phyloP scores from a whole-genome alignment of 306 rosid genomes.

The Medicago arabica region DNA sequence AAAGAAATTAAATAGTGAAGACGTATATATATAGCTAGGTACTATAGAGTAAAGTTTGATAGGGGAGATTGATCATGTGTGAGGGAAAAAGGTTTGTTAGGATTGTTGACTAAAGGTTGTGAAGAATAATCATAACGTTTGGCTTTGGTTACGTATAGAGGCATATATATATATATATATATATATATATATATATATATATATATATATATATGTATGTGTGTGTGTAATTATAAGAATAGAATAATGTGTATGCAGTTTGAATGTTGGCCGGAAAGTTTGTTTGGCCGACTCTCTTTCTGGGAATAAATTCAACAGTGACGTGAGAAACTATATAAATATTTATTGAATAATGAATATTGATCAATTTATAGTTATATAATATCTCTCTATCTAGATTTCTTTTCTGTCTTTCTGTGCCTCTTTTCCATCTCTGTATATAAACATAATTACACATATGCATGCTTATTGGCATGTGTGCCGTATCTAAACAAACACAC shows the following conservation, averaged over 20 bases:
- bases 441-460: slow-evolving; percentile 43
- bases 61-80: slow-evolving; percentile 45
- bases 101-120: slow-evolving; percentile 75
- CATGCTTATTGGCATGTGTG: slow-evolving; percentile 50
- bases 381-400: background rate
- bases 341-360: slow-evolving; percentile 25
- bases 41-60: slow-evolving; percentile 28
- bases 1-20: background rate
- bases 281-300: slow-evolving; percentile 70
- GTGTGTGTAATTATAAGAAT: slow-evolving; percentile 22
- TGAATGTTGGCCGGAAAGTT: slow-evolving; percentile 72
- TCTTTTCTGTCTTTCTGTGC: slow-evolving; percentile 41
- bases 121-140: slow-evolving; percentile 74
- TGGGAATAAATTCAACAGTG: slow-evolving; percentile 62
- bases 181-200: background rate
- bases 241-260: slow-evolving; percentile 47
- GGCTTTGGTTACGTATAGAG: slow-evolving; percentile 62
- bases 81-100: slow-evolving; percentile 58
- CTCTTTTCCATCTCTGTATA: slow-evolving; percentile 19
- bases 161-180: background rate
- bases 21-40: background rate
- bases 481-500: slow-evolving; percentile 18
- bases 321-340: slow-evolving; percentile 52
- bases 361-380: slow-evolving; percentile 29
- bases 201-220: background rate